A percentile compares a stretch with the other conserved stretches of the same genome.
phyloP scores from a whole-genome alignment of 2,329 filamentous ascomycete genomes.

The Fusarium siculi region DNA sequence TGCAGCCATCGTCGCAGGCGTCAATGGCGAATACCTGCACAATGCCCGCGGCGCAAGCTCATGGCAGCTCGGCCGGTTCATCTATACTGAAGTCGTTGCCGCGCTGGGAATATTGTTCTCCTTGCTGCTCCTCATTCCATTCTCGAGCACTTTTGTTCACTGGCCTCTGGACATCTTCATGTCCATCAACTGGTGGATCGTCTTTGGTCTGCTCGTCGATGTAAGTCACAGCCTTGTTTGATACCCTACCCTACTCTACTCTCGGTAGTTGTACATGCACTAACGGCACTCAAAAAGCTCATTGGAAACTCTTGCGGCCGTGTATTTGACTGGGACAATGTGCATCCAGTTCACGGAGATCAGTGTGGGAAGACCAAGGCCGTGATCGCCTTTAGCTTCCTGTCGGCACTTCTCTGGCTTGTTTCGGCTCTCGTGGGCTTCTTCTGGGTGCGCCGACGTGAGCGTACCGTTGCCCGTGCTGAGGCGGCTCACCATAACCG shows the following conservation, averaged over 20 bases:
- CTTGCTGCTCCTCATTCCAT: slow-evolving; percentile 78
- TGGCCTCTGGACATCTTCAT: slow-evolving; percentile 78
- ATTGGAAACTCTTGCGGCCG: slow-evolving; percentile 62
- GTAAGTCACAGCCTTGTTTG: slow-evolving; percentile 52
- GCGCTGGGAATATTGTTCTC: slow-evolving; percentile 75
- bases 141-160: slow-evolving; percentile 72
- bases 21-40: slow-evolving; percentile 75
- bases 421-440: slow-evolving; percentile 68
- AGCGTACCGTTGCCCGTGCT: slow-evolving; percentile 48
- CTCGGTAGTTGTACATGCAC: not conserved
- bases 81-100: slow-evolving; percentile 79
- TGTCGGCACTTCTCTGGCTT: slow-evolving; percentile 78
- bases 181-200: slow-evolving; percentile 75
- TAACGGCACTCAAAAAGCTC: slow-evolving; percentile 45
- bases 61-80: slow-evolving; percentile 71
- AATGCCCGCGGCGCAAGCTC: slow-evolving; percentile 55
- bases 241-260: not conserved
- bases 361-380: slow-evolving; percentile 77
- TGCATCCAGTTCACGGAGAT: slow-evolving; percentile 57
- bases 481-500: slow-evolving; percentile 42
- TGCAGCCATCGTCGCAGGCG: slow-evolving; percentile 76
- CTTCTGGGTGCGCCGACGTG: slow-evolving; percentile 61
- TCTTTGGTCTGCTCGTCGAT: slow-evolving; percentile 73
- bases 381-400: slow-evolving; percentile 75
- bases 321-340: slow-evolving; percentile 69